Evolutionary conservation across 805 yeast genomes (phyloP).

Genomic region (Hanseniaspora taiwanica): DNA sequence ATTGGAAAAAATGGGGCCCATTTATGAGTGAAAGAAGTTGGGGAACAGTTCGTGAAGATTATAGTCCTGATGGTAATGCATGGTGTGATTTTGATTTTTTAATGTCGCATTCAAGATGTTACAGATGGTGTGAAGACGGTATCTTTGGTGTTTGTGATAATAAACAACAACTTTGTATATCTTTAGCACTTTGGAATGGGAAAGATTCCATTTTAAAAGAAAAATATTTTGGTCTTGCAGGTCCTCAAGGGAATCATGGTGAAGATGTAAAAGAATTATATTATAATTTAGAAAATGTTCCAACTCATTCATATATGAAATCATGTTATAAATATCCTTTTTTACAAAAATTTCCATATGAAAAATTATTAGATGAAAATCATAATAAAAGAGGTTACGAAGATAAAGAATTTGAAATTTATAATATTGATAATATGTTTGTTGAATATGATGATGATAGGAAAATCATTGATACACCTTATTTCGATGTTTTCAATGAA

Average conservation of each 20-base stretch:
- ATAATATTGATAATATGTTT: slow-evolving; percentile 61
- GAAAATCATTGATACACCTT: slow-evolving; percentile 40
- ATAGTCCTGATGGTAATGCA: slow-evolving; percentile 75
- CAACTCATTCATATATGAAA: slow-evolving; percentile 87
- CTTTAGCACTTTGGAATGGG: slow-evolving; percentile 88
- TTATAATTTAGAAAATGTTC: slow-evolving; percentile 81
- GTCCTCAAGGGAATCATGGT: slow-evolving; percentile 91
- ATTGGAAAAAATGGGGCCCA: slow-evolving; percentile 88
- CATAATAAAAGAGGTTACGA: slow-evolving; percentile 45
- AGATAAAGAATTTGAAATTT: slow-evolving; percentile 68
- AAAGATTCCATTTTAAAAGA: slow-evolving; percentile 77
- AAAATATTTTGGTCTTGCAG: slow-evolving; percentile 76
- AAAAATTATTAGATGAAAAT: slow-evolving; percentile 58
- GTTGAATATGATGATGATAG: not conserved
- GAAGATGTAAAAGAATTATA: slow-evolving; percentile 85
- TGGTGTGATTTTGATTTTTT: slow-evolving; percentile 85
- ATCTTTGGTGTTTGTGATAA: slow-evolving; percentile 80
- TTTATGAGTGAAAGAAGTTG: slow-evolving; percentile 80
- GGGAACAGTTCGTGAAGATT: slow-evolving; percentile 81
- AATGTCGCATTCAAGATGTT: slow-evolving; percentile 65
- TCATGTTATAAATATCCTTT: slow-evolving; percentile 90
- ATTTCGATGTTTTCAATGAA: slow-evolving; percentile 81
- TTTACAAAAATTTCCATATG: slow-evolving; percentile 58
- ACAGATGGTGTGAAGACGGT: slow-evolving; percentile 96
- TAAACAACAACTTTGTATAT: slow-evolving; percentile 60